Percentiles rank a stretch among this genome's conserved stretches.
Evolutionary conservation across 495 filamentous ascomycete species (phyloP).

Genomic region (Cercophora samala): DNA sequence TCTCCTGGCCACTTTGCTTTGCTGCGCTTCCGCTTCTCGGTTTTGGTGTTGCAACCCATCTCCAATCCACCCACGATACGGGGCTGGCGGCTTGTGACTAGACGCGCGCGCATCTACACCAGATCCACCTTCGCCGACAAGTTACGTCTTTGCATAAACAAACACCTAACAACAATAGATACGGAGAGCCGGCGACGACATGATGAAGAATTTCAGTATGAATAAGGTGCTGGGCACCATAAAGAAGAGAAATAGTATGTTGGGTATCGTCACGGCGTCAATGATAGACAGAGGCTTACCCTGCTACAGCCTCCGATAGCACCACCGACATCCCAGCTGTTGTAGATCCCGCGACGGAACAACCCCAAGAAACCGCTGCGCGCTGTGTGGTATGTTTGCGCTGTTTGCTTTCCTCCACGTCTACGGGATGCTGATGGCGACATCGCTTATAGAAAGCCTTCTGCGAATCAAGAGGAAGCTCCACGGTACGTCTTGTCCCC

Average conservation of each 20-base stretch:
- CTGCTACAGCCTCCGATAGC: constrained; percentile 13
- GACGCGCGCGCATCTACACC: neutral
- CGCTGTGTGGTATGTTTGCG: constrained; percentile 48
- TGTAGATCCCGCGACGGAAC: constrained; percentile 40
- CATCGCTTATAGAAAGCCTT: constrained; percentile 52
- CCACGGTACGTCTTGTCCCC: constrained; percentile 50
- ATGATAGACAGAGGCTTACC: neutral
- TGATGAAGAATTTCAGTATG: constrained; percentile 53
- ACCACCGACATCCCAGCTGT: neutral
- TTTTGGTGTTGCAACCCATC: neutral
- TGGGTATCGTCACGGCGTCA: neutral
- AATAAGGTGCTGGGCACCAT: constrained; percentile 55
- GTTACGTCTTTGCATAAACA: neutral
- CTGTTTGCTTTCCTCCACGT: neutral
- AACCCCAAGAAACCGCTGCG: constrained; percentile 56
- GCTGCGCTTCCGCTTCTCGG: neutral
- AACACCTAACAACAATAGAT: neutral
- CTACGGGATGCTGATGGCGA: neutral
- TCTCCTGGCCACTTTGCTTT: neutral
- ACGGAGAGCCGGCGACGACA: neutral
- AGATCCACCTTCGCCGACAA: neutral
- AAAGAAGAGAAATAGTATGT: constrained; percentile 37
- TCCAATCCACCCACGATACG: neutral
- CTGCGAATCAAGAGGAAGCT: constrained; percentile 69
- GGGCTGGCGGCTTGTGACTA: neutral